Conservation (phyloP, 345 rosid species). For the Boechera divaricarpa region DNA sequence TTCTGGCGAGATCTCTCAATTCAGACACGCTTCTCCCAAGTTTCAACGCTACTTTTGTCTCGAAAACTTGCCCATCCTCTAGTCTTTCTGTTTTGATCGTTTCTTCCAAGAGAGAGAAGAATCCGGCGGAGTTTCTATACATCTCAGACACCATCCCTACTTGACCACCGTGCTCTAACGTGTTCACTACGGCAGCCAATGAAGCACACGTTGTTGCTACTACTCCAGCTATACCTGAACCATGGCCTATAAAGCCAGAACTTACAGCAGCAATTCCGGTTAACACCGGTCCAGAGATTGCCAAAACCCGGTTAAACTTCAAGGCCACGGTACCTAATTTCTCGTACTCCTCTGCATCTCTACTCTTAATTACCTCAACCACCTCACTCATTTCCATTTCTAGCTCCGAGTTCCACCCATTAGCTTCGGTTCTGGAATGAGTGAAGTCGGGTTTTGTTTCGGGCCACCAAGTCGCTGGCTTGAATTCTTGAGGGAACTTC, state of each 20-base stretch:
- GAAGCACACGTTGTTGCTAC: conserved; percentile 30
- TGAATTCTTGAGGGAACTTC: conserved; percentile 38
- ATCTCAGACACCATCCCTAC: conserved; percentile 49
- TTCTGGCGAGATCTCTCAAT: conserved; percentile 40
- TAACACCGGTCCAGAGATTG: conserved; percentile 37
- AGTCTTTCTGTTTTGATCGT: conserved; percentile 29
- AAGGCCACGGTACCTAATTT: conserved; percentile 45
- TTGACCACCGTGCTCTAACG: conserved; percentile 46
- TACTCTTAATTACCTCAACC: conserved; percentile 40
- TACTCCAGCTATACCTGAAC: conserved; percentile 33
- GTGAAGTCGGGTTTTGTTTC: background rate
- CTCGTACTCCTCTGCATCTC: conserved; percentile 51
- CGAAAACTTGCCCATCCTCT: conserved; percentile 39
- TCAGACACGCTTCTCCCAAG: conserved; percentile 45
- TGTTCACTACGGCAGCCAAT: conserved; percentile 34
- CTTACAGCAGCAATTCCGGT: conserved; percentile 38
- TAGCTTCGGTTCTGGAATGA: background rate
- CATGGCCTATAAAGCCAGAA: conserved; percentile 32
- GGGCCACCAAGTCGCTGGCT: conserved; percentile 49
- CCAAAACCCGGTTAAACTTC: conserved; percentile 36
- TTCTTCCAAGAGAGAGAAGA: conserved; percentile 39
- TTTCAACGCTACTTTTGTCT: conserved; percentile 41
- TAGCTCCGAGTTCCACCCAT: conserved; percentile 42
- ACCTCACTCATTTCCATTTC: conserved; percentile 53
- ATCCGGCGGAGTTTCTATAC: conserved; percentile 43